phyloP scores from a whole-genome alignment of 495 filamentous ascomycete species.

The Bacidia rubella region DNA sequence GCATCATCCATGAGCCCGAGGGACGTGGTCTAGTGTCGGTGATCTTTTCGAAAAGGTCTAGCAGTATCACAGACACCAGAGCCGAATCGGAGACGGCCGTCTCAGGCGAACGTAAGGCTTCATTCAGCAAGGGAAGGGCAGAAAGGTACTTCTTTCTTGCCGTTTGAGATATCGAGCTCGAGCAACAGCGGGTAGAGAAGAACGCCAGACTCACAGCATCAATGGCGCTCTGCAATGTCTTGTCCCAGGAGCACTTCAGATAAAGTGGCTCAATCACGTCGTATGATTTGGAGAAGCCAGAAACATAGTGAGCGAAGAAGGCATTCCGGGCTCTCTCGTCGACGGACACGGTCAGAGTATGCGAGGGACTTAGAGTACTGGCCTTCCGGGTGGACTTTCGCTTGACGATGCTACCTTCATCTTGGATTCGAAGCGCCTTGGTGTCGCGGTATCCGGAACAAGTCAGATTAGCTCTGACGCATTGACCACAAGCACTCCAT shows the following conservation, averaged over 20 bases:
- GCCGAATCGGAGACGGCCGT: conserved; percentile 13
- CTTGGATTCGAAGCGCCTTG: neutral
- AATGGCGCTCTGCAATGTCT: conserved; percentile 10
- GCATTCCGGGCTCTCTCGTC: conserved; percentile 13
- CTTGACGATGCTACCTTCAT: conserved; percentile 1
- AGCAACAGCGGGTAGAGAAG: conserved; percentile 9
- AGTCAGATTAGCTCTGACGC: conserved; percentile 18
- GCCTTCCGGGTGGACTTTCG: neutral
- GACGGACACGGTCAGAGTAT: neutral
- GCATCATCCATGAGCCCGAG: conserved; percentile 17
- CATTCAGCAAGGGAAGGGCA: conserved; percentile 14
- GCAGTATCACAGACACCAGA: conserved; percentile 17
- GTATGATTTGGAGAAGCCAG: conserved; percentile 16
- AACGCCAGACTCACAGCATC: conserved; percentile 20
- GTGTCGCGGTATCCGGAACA: conserved; percentile 11
- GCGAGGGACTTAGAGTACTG: neutral
- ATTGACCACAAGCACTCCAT: conserved; percentile 14
- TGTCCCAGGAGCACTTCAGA: neutral
- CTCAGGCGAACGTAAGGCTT: conserved; percentile 5
- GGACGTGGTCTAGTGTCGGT: conserved; percentile 9
- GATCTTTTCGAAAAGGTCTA: conserved; percentile 23
- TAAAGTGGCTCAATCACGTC: conserved; percentile 17
- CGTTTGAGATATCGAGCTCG: neutral
- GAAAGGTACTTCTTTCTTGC: conserved; percentile 13
- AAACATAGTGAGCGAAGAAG: conserved; percentile 20